Evolutionary conservation across 129 eudicot genomes (phyloP).

Genomic region (Dittrichia graveolens): DNA sequence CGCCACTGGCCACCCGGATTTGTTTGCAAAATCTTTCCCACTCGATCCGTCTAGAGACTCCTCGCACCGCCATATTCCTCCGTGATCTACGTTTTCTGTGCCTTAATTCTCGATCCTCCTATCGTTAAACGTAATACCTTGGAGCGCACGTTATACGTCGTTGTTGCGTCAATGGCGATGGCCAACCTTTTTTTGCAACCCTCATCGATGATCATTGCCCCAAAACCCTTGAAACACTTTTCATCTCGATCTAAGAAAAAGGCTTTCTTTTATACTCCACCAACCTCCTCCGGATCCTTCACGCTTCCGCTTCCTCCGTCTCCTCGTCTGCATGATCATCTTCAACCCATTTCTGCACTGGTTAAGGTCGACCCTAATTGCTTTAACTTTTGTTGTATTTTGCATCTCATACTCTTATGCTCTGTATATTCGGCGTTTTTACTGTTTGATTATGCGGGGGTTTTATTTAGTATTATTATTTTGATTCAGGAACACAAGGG

Average conservation of each 20-base stretch:
- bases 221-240: not conserved
- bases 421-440: not conserved
- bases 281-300: slow-evolving; percentile 15
- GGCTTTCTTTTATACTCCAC: slow-evolving; percentile 20
- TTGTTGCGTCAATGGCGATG: slow-evolving; percentile 28
- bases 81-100: not conserved
- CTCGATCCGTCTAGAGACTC: not conserved
- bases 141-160: slow-evolving; percentile 21
- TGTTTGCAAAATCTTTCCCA: not conserved
- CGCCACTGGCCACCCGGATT: not conserved
- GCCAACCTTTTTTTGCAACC: slow-evolving; percentile 22
- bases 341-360: slow-evolving; percentile 16
- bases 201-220: slow-evolving; percentile 14
- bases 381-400: not conserved
- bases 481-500: slow-evolving; percentile 29
- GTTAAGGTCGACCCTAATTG: slow-evolving; percentile 17
- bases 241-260: slow-evolving; percentile 17
- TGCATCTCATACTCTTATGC: not conserved
- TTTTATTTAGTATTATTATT: not conserved
- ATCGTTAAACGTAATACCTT: slow-evolving; percentile 1
- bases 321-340: slow-evolving; percentile 1
- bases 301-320: slow-evolving; percentile 25
- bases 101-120: not conserved
- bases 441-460: not conserved
- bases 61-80: not conserved